These are phyloP conservation scores for Verticillium tricorpus DNA, from an alignment of 2,329 filamentous ascomycete species.

Conservation along the genomic window DNA sequence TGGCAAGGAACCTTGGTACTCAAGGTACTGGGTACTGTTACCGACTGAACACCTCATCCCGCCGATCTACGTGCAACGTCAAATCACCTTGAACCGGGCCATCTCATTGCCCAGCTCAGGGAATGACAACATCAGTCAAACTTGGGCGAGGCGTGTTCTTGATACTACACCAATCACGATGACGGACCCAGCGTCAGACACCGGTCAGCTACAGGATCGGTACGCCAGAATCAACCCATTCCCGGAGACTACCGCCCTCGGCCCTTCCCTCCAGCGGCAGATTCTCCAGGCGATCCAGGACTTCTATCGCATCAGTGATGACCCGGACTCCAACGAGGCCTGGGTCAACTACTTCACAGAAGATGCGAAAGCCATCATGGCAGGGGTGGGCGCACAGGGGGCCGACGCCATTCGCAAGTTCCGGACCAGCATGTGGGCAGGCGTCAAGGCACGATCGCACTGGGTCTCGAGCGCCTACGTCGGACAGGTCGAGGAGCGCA, in stretches of 20 bases:
- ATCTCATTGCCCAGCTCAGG: not conserved
- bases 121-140: not conserved
- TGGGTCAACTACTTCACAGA: constrained; percentile 10
- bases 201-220: not conserved
- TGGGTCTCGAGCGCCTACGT: constrained; percentile 10
- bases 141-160: not conserved
- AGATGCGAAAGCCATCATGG: constrained; percentile 8
- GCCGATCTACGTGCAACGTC: not conserved
- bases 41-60: not conserved
- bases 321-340: constrained; percentile 5
- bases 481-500: constrained; percentile 5
- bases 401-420: constrained; percentile 6
- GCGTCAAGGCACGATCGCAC: constrained; percentile 10
- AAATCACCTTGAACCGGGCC: not conserved
- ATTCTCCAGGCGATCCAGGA: constrained; percentile 4
- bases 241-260: not conserved
- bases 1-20: not conserved
- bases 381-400: not conserved
- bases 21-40: not conserved
- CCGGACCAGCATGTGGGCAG: constrained; percentile 8
- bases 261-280: not conserved
- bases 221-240: not conserved
- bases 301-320: constrained; percentile 12
- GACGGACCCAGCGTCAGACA: not conserved
- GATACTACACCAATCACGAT: not conserved